Conservation (phyloP, 352 stramenopile species). For the Phytophthora cryptogea region DNA sequence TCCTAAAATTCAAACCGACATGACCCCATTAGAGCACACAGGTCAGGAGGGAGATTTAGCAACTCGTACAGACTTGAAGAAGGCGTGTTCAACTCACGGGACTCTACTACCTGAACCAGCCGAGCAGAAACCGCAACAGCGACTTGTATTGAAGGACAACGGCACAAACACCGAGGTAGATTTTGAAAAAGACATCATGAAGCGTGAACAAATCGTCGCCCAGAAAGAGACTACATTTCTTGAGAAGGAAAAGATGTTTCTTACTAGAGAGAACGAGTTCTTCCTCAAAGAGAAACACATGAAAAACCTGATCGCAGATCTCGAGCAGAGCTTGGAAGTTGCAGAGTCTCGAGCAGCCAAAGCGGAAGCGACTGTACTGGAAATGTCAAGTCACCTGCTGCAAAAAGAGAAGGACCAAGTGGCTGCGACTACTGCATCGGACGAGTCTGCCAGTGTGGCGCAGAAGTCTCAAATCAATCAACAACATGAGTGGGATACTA, state of each 20-base stretch:
- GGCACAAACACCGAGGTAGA: slow-evolving; percentile 66
- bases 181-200: slow-evolving; percentile 51
- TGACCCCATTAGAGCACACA: neutral
- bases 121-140: slow-evolving; percentile 9
- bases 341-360: slow-evolving; percentile 23
- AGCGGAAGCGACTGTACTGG: slow-evolving; percentile 31
- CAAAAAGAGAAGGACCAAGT: slow-evolving; percentile 35
- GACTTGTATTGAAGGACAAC: slow-evolving; percentile 51
- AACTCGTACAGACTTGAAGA: slow-evolving; percentile 3
- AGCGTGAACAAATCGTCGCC: slow-evolving; percentile 40
- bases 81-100: neutral
- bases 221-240: slow-evolving; percentile 40
- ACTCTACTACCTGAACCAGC: neutral
- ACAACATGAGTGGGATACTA: slow-evolving; percentile 23
- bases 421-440: slow-evolving; percentile 5
- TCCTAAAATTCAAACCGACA: slow-evolving; percentile 1
- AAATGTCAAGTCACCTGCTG: slow-evolving; percentile 35
- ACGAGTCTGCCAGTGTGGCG: slow-evolving; percentile 5
- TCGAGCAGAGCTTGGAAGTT: slow-evolving; percentile 34
- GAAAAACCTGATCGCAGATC: slow-evolving; percentile 27
- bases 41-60: neutral
- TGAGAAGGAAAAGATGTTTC: slow-evolving; percentile 40
- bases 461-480: slow-evolving; percentile 17
- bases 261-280: slow-evolving; percentile 42
- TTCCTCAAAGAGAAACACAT: slow-evolving; percentile 40